phyloP scores from a whole-genome alignment of 2,329 filamentous ascomycete genomes.

The Hypoxylon sp. region DNA sequence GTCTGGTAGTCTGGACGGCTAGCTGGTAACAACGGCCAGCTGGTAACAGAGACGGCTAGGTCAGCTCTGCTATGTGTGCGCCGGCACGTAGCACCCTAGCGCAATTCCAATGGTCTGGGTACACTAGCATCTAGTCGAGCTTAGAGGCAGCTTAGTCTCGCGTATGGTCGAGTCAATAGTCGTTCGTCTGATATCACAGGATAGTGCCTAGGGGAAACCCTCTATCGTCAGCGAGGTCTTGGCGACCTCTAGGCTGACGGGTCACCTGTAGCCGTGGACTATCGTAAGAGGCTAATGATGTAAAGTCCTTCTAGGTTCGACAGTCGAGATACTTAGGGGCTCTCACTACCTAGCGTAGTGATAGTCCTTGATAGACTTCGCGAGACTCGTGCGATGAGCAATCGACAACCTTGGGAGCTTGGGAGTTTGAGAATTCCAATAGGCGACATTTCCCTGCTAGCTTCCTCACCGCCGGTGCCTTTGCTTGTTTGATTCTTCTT shows the following conservation, averaged over 20 bases:
- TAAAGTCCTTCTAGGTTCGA: slow-evolving; percentile 22
- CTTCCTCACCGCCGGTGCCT: slow-evolving; percentile 27
- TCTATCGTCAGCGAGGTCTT: slow-evolving; percentile 4
- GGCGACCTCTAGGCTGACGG: slow-evolving; percentile 39
- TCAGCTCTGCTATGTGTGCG: too few relatives aligned
- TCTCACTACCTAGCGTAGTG: too few relatives aligned
- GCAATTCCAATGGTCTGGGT: slow-evolving; percentile 44
- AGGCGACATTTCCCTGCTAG: slow-evolving; percentile 29
- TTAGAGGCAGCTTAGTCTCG: slow-evolving; percentile 27
- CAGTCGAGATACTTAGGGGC: slow-evolving; percentile 5
- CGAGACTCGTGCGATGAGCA: slow-evolving; percentile 29
- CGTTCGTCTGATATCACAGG: too few relatives aligned
- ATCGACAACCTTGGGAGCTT: slow-evolving; percentile 30
- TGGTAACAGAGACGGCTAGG: slow-evolving; percentile 35
- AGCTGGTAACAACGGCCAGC: slow-evolving; percentile 41
- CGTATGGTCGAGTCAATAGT: too few relatives aligned
- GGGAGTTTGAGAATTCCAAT: slow-evolving; percentile 20
- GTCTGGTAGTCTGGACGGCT: too few relatives aligned
- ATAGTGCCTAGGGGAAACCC: slow-evolving; percentile 18
- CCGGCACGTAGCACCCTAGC: slow-evolving; percentile 43
- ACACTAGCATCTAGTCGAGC: slow-evolving; percentile 28
- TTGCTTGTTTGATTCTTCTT: slow-evolving; percentile 10
- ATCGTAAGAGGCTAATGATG: slow-evolving; percentile 25
- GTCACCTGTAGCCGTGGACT: slow-evolving; percentile 33
- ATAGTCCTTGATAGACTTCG: too few relatives aligned